Conservation (phyloP, 2,329 filamentous ascomycete genomes). For the Fusarium kyushuense region DNA sequence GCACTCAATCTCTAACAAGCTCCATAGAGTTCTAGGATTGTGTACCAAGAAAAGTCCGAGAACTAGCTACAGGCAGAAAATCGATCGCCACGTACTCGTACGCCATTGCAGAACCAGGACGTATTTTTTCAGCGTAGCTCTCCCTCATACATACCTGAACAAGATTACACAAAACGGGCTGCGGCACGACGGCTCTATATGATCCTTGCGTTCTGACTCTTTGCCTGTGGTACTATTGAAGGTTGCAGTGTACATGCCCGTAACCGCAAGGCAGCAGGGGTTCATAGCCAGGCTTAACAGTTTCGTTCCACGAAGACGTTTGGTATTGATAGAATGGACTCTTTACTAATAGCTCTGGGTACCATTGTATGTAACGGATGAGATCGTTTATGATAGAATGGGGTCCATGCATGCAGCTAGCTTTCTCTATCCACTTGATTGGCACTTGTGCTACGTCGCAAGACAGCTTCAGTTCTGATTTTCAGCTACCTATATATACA, state of each 20-base stretch:
- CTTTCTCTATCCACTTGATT: neutral
- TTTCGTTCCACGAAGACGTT: conserved; percentile 28
- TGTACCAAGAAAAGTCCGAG: neutral
- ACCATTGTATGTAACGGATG: conserved; percentile 20
- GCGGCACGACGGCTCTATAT: conserved; percentile 4
- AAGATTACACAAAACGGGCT: conserved; percentile 26
- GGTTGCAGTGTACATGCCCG: conserved; percentile 6
- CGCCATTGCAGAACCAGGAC: conserved; percentile 8
- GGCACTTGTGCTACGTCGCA: neutral
- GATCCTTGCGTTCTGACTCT: conserved; percentile 1
- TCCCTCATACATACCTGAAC: neutral
- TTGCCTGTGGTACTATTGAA: conserved; percentile 11
- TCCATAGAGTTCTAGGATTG: neutral
- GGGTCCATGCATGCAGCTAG: conserved; percentile 12
- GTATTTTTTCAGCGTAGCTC: neutral
- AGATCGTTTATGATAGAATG: conserved; percentile 13
- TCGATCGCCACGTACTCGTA: neutral
- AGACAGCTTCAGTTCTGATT: conserved; percentile 3
- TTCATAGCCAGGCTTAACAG: conserved; percentile 16
- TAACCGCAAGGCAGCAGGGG: conserved; percentile 18
- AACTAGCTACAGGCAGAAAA: neutral
- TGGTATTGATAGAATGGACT: neutral
- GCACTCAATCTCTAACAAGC: neutral
- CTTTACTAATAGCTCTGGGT: neutral
- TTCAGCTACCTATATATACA: conserved; percentile 25